phyloP scores from a whole-genome alignment of 73 alveolate genomes.

The Paramecium sonneborni region DNA sequence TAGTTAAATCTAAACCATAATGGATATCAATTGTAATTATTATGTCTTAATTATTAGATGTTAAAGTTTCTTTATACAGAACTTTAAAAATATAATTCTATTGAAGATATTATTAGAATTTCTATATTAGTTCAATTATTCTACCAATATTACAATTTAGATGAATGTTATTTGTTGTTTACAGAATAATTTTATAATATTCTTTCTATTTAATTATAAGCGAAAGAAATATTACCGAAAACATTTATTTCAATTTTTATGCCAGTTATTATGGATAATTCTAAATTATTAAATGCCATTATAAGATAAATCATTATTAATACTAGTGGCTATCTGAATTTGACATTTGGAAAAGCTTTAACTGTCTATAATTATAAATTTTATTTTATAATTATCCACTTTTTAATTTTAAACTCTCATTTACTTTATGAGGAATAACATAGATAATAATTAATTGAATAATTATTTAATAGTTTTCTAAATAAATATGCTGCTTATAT shows the following conservation, averaged over 20 bases:
- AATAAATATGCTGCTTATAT: constrained; percentile 20
- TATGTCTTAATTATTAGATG: not conserved
- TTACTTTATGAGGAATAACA: not conserved
- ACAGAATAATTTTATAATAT: not conserved
- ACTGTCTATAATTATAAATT: constrained; percentile 15
- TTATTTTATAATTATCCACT: not conserved
- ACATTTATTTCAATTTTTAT: constrained; percentile 17
- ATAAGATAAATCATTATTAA: not conserved
- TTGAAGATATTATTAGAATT: not conserved
- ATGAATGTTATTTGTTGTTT: not conserved
- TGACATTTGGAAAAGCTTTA: not conserved
- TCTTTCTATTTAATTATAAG: not conserved
- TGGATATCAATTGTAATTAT: not conserved
- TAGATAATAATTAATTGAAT: not conserved
- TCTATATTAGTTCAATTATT: not conserved
- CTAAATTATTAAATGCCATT: not conserved
- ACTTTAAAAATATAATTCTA: not conserved
- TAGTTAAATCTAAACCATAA: constrained; percentile 25
- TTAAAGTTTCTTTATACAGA: not conserved
- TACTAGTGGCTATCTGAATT: not conserved
- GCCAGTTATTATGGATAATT: constrained; percentile 17
- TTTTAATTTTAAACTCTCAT: not conserved
- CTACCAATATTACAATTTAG: not conserved
- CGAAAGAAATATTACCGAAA: not conserved
- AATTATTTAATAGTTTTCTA: not conserved